These are phyloP conservation scores for Backusella morwellensis DNA, from an alignment of 192 early-diverging fungal species.

Conservation along the genomic window DNA sequence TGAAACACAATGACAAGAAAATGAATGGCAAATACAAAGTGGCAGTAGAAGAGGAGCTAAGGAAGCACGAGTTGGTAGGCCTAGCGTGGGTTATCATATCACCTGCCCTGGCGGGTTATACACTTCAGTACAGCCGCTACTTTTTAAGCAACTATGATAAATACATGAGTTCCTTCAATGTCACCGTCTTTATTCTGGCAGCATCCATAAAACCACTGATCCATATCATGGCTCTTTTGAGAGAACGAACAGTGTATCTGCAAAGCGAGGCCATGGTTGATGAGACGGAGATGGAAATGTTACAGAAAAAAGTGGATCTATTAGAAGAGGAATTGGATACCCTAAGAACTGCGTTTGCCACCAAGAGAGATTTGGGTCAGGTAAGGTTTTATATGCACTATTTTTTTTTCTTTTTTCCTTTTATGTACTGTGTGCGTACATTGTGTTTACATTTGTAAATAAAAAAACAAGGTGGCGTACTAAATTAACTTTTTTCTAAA, in stretches of 20 bases:
- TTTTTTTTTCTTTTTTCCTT: background rate
- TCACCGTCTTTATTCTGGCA: constrained; percentile 56
- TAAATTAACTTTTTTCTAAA: constrained; percentile 1
- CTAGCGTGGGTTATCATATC: constrained; percentile 49
- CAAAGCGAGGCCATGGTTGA: constrained; percentile 53
- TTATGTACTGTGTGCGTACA: background rate
- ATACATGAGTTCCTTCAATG: constrained; percentile 56
- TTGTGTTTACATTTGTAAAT: background rate
- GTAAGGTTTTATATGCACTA: constrained; percentile 19
- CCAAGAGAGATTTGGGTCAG: constrained; percentile 53
- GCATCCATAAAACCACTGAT: constrained; percentile 51
- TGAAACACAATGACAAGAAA: constrained; percentile 11
- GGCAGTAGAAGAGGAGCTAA: constrained; percentile 41
- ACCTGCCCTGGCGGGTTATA: constrained; percentile 53
- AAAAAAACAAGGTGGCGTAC: background rate
- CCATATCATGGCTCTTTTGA: constrained; percentile 48
- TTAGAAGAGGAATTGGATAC: constrained; percentile 50
- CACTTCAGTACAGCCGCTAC: constrained; percentile 49
- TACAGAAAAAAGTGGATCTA: constrained; percentile 43
- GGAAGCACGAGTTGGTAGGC: constrained; percentile 47
- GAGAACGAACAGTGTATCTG: constrained; percentile 48
- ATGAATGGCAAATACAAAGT: constrained; percentile 15
- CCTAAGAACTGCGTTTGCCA: constrained; percentile 53
- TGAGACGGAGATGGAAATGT: constrained; percentile 44
- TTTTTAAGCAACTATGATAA: constrained; percentile 56